These are phyloP conservation scores for Monosporozyma siamensis DNA, from an alignment of 805 yeast species.

Conservation along the genomic window DNA sequence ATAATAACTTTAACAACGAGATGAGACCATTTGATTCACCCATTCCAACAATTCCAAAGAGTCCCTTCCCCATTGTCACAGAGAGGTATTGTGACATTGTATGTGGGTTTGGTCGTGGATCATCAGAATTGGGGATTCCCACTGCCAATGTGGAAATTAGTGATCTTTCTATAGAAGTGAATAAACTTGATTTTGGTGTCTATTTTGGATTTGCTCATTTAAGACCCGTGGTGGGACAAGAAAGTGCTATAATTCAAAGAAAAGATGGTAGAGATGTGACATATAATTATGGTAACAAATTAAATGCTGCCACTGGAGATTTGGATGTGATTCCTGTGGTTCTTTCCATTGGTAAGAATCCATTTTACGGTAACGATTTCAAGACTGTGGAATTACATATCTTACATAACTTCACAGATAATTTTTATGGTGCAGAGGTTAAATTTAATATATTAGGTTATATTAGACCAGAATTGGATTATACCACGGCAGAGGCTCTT, in stretches of 20 bases:
- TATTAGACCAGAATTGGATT: constrained; percentile 82
- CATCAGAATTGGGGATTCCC: constrained; percentile 87
- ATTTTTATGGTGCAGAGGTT: constrained; percentile 78
- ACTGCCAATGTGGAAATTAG: constrained; percentile 80
- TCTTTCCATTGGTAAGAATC: constrained; percentile 93
- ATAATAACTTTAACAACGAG: too few relatives aligned
- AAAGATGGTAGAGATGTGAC: constrained; percentile 37
- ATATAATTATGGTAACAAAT: constrained; percentile 51
- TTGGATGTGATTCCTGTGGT: constrained; percentile 69
- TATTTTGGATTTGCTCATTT: constrained; percentile 72
- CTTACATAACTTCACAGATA: constrained; percentile 54
- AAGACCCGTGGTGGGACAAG: constrained; percentile 10
- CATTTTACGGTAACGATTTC: constrained; percentile 69
- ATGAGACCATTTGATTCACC: constrained; percentile 19
- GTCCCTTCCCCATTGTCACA: constrained; percentile 43
- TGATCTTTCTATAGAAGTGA: constrained; percentile 35
- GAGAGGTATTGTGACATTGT: constrained; percentile 38
- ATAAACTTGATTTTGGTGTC: constrained; percentile 60
- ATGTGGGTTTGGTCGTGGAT: constrained; percentile 93
- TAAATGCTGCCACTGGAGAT: constrained; percentile 31
- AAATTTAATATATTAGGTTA: constrained; percentile 72
- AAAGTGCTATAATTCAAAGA: constrained; percentile 21
- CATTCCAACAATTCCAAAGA: constrained; percentile 35
- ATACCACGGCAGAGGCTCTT: constrained; percentile 74
- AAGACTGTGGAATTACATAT: constrained; percentile 86